Percentiles rank a stretch among this genome's conserved stretches.
Evolutionary conservation across 371 early-diverging fungal genomes (phyloP).

Genomic region (Mycotypha africana): DNA sequence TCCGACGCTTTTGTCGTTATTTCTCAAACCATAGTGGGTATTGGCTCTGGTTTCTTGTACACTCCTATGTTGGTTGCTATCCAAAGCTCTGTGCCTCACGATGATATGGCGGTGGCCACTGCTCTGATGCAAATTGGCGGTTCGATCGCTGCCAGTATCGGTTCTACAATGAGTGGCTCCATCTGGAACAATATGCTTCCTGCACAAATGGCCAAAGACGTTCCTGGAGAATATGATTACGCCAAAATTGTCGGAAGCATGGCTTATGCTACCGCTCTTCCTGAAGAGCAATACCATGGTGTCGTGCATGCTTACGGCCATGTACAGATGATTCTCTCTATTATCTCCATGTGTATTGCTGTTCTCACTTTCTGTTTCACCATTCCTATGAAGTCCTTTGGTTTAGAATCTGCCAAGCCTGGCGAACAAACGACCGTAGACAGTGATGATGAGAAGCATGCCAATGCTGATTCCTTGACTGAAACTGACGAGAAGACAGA

Average conservation of each 20-base stretch:
- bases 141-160: conserved; percentile 30
- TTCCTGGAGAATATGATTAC: conserved; percentile 34
- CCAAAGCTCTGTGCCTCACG: conserved; percentile 33
- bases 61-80: conserved; percentile 28
- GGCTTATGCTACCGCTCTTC: conserved; percentile 16
- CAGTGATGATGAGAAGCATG: too few species aligned
- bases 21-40: conserved; percentile 34
- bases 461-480: too few species aligned
- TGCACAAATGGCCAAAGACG: conserved; percentile 20
- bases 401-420: too few species aligned
- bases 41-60: conserved; percentile 30
- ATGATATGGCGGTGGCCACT: conserved; percentile 34
- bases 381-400: conserved; percentile 36
- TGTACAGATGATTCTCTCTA: conserved; percentile 23
- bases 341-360: conserved; percentile 26
- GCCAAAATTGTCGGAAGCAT: conserved; percentile 22
- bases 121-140: conserved; percentile 32
- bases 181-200: conserved; percentile 39
- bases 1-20: conserved; percentile 30
- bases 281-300: conserved; percentile 25
- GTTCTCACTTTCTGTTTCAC: conserved; percentile 25
- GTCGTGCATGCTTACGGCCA: conserved; percentile 26
- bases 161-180: conserved; percentile 33
- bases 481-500: too few species aligned
- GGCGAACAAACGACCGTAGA: too few species aligned